phyloP scores from a whole-genome alignment of 768 basidiomycete genomes.

The Mrakia hoshinonis region DNA sequence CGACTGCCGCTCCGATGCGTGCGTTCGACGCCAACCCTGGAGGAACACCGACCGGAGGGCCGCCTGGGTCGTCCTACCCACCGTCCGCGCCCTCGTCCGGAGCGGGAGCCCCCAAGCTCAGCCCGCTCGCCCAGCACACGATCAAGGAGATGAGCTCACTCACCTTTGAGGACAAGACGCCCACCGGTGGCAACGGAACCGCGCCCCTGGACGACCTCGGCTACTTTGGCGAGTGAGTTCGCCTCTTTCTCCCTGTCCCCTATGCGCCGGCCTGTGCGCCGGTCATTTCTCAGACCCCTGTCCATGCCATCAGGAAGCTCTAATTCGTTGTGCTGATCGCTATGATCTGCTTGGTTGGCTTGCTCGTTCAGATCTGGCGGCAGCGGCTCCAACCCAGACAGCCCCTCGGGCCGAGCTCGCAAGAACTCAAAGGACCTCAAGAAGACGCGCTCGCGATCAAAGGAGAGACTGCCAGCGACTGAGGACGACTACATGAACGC shows the following conservation, averaged over 20 bases:
- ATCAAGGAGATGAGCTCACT: conserved; percentile 19
- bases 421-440: conserved; percentile 18
- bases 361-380: background rate
- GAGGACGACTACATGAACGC: conserved; percentile 29
- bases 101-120: background rate
- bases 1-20: conserved; percentile 57
- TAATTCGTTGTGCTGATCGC: background rate
- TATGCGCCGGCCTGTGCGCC: too few relatives aligned
- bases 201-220: background rate
- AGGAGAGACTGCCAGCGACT: background rate
- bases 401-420: background rate
- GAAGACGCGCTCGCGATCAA: conserved; percentile 20
- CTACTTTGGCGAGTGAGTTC: conserved; percentile 1
- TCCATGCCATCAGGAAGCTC: background rate
- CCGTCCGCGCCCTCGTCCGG: background rate
- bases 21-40: conserved; percentile 45
- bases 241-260: too few relatives aligned
- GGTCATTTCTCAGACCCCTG: too few relatives aligned
- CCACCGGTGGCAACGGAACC: background rate
- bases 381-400: background rate
- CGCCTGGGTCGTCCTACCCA: background rate
- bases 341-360: background rate
- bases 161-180: conserved; percentile 22
- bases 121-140: conserved; percentile 14
- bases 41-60: background rate